Evolutionary conservation across 208 protist genomes (phyloP).

Genomic region (Trichomonas vaginalis): DNA sequence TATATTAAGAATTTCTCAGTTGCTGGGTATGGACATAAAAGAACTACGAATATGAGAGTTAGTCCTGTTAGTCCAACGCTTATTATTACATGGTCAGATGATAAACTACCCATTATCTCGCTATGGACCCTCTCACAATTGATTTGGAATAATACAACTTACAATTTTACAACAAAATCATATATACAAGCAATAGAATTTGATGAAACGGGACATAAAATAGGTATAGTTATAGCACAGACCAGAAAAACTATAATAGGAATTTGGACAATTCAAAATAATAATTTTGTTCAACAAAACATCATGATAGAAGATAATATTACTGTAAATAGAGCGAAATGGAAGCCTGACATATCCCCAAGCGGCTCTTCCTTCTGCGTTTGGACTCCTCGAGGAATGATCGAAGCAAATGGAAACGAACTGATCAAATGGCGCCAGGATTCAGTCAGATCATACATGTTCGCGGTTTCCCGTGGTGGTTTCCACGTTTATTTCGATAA

Average conservation of each 20-base stretch:
- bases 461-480: neutral
- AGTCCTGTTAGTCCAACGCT: neutral
- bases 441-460: neutral
- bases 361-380: neutral
- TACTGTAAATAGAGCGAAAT: neutral
- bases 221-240: neutral
- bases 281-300: neutral
- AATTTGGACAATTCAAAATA: neutral
- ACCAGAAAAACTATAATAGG: neutral
- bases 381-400: neutral
- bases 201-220: neutral
- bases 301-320: neutral
- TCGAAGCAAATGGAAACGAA: neutral
- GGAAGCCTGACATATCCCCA: neutral
- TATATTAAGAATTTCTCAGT: neutral
- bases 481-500: neutral
- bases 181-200: neutral
- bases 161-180: neutral
- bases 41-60: neutral
- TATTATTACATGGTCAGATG: conserved; percentile 4
- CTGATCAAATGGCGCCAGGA: neutral
- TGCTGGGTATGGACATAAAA: neutral
- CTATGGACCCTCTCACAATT: neutral
- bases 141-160: neutral
- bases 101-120: neutral